These are phyloP conservation scores for Salix viminalis DNA, from an alignment of 345 rosid species.

Conservation along the genomic window DNA sequence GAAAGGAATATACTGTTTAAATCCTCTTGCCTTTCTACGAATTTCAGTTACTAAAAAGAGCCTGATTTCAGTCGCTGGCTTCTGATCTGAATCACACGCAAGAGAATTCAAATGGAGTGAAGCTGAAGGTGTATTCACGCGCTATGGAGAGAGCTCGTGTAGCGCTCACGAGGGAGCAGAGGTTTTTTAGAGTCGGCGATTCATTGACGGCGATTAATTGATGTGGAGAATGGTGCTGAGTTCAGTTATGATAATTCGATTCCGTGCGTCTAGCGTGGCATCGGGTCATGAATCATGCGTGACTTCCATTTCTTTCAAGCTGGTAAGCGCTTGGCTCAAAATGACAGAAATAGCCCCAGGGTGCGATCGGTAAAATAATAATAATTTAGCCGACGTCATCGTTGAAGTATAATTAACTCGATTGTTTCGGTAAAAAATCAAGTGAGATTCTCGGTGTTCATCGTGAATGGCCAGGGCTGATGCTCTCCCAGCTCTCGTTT, in stretches of 20 bases:
- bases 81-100: neutral
- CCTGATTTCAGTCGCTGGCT: neutral
- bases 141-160: neutral
- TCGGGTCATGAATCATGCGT: conserved; percentile 6
- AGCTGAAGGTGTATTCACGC: neutral
- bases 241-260: neutral
- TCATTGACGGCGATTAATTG: neutral
- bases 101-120: neutral
- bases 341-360: conserved; percentile 1
- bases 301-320: neutral
- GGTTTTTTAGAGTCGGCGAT: conserved; percentile 1
- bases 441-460: too few relatives aligned
- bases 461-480: too few relatives aligned
- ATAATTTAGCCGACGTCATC: too few relatives aligned
- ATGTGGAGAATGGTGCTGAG: neutral
- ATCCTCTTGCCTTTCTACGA: conserved; percentile 17
- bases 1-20: conserved; percentile 12
- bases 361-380: too few relatives aligned
- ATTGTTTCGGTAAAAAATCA: too few relatives aligned
- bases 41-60: neutral
- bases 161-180: neutral
- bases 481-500: too few relatives aligned
- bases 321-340: neutral
- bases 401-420: too few relatives aligned
- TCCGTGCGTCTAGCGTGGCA: conserved; percentile 2